Conservation (phyloP, 2,329 filamentous ascomycete species). For the Aspergillus caelatus region DNA sequence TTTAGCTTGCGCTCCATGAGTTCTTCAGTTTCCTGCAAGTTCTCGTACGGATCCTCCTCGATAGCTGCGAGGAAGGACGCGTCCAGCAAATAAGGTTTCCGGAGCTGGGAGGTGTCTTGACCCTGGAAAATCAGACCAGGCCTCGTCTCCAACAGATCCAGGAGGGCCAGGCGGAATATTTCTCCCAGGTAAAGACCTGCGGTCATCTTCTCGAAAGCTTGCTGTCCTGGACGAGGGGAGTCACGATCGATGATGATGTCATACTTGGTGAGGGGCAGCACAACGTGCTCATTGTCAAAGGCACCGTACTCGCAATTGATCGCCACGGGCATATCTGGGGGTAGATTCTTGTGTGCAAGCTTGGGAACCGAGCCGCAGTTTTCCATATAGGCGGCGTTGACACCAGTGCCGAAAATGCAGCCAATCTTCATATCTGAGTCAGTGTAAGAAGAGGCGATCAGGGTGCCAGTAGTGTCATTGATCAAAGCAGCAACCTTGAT, state of each 20-base stretch:
- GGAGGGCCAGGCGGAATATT: conserved; percentile 84
- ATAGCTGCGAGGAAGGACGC: conserved; percentile 91
- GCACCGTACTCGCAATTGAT: conserved; percentile 99
- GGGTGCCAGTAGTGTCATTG: conserved; percentile 95
- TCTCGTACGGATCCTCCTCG: conserved; percentile 95
- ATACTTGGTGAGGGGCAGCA: conserved; percentile 83
- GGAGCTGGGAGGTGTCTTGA: conserved; percentile 78
- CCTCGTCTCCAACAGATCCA: conserved; percentile 81
- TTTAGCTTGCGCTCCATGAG: conserved; percentile 76
- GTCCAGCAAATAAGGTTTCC: conserved; percentile 87
- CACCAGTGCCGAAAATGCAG: conserved; percentile 97
- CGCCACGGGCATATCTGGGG: conserved; percentile 80
- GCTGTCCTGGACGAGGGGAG: conserved; percentile 89
- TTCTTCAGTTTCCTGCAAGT: conserved; percentile 84
- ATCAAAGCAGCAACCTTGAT: conserved; percentile 92
- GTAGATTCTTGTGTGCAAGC: conserved; percentile 86
- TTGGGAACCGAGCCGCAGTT: conserved; percentile 88
- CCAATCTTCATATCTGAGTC: conserved; percentile 90
- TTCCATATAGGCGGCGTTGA: conserved; percentile 99
- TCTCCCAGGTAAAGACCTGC: conserved; percentile 93
- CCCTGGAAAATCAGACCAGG: conserved; percentile 76
- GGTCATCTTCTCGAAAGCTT: conserved; percentile 98
- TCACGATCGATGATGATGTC: conserved; percentile 87
- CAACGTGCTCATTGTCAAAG: conserved; percentile 90
- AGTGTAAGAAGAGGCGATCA: conserved; percentile 97